These are phyloP conservation scores for Dendrobium chrysotoxum DNA, from an alignment of 106 monocot species.

Conservation along the genomic window DNA sequence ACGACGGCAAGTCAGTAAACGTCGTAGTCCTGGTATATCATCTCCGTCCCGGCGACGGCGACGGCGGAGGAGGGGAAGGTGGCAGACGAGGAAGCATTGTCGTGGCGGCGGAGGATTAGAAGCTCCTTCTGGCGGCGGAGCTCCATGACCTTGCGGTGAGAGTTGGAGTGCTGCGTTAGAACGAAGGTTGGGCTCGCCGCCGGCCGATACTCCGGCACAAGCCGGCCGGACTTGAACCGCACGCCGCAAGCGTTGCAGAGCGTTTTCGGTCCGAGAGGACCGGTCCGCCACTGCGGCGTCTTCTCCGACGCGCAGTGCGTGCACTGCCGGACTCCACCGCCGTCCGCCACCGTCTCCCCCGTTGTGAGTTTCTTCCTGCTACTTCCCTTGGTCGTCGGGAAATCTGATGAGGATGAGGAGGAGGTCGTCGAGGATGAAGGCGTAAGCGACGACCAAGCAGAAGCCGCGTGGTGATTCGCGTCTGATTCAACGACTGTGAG, in stretches of 20 bases:
- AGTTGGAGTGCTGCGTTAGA: constrained; percentile 90
- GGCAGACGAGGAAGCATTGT: neutral
- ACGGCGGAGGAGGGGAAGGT: neutral
- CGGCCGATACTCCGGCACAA: constrained; percentile 84
- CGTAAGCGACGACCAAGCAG: constrained; percentile 13
- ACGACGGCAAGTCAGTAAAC: neutral
- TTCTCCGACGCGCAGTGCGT: constrained; percentile 90
- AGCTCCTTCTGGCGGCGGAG: constrained; percentile 79
- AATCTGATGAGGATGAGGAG: constrained; percentile 67
- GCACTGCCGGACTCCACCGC: constrained; percentile 50
- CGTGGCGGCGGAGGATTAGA: neutral
- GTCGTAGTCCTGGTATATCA: constrained; percentile 2
- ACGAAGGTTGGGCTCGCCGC: constrained; percentile 85
- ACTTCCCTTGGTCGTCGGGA: constrained; percentile 14
- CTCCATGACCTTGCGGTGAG: constrained; percentile 91
- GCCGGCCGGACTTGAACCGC: constrained; percentile 72
- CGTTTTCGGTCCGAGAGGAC: constrained; percentile 87
- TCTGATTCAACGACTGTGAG: constrained; percentile 9
- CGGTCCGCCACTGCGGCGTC: constrained; percentile 94
- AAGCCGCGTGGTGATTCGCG: constrained; percentile 2
- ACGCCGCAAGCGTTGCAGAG: constrained; percentile 95
- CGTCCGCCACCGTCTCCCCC: constrained; percentile 20
- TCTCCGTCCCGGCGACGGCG: neutral
- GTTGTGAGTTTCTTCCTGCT: constrained; percentile 18
- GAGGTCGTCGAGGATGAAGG: constrained; percentile 41